Conservation (phyloP, 2,329 filamentous ascomycete genomes). For the Aspergillus caelatus region DNA sequence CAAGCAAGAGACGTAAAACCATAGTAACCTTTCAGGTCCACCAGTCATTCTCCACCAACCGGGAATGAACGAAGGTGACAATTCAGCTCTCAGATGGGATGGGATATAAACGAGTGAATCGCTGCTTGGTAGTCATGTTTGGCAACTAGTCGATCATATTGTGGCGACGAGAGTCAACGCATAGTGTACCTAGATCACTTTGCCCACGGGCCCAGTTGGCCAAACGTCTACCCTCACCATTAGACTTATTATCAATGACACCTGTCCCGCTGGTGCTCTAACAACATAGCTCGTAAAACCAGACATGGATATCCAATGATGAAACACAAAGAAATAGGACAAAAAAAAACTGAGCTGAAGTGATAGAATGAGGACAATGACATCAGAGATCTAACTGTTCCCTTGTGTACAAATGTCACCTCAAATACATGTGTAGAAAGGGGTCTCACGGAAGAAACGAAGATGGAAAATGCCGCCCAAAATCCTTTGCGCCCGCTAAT, state of each 20-base stretch:
- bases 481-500: slow-evolving; percentile 43
- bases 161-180: not conserved
- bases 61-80: not conserved
- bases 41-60: slow-evolving; percentile 1
- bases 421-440: slow-evolving; percentile 3
- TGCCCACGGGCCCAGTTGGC: not conserved
- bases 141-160: not conserved
- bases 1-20: not conserved
- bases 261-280: slow-evolving; percentile 19
- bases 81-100: not conserved
- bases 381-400: slow-evolving; percentile 9
- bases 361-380: not conserved
- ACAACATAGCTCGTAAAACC: slow-evolving; percentile 20
- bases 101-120: not conserved
- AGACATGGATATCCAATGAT: slow-evolving; percentile 17
- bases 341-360: slow-evolving; percentile 7
- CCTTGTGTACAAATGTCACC: not conserved
- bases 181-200: not conserved
- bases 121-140: not conserved
- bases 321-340: not conserved
- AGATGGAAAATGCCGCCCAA: slow-evolving; percentile 34
- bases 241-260: slow-evolving; percentile 14
- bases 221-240: slow-evolving; percentile 9
- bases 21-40: not conserved
- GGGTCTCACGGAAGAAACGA: slow-evolving; percentile 13